Conservation (phyloP, 1,284 basidiomycete genomes). For the Bondarzewia mesenterica region DNA sequence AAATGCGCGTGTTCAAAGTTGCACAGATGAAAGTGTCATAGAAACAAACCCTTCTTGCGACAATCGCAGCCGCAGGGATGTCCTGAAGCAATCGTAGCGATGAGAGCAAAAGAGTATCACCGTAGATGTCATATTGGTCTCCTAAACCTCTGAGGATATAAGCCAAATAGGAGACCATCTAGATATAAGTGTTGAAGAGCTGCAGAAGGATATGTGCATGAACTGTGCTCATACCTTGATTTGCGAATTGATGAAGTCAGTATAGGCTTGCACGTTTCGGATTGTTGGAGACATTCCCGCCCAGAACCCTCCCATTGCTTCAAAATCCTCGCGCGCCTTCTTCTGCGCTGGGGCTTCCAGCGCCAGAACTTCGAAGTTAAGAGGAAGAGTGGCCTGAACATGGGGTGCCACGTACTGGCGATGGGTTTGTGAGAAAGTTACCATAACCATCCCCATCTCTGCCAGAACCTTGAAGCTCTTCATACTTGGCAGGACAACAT, state of each 20-base stretch:
- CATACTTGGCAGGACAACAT: constrained; percentile 57
- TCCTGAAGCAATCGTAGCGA: constrained; percentile 89
- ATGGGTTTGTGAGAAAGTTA: constrained; percentile 83
- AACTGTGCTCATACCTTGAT: constrained; percentile 62
- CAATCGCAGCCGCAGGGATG: constrained; percentile 84
- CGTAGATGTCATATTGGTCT: constrained; percentile 72
- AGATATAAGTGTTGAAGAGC: constrained; percentile 1
- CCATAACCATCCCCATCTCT: constrained; percentile 91
- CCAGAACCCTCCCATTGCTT: constrained; percentile 77
- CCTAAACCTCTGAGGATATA: constrained; percentile 76
- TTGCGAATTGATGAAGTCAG: constrained; percentile 88
- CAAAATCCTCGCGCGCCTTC: constrained; percentile 73
- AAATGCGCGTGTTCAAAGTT: constrained; percentile 5
- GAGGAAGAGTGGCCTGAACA: constrained; percentile 68
- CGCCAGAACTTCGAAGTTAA: constrained; percentile 69
- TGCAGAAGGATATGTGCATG: not conserved
- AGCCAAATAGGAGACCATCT: constrained; percentile 91
- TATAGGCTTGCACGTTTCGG: constrained; percentile 73
- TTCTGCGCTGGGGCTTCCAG: constrained; percentile 87
- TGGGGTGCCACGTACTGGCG: constrained; percentile 62
- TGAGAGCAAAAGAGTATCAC: constrained; percentile 76
- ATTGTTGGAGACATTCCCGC: constrained; percentile 79
- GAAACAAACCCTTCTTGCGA: constrained; percentile 60
- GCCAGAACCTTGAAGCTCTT: constrained; percentile 93
- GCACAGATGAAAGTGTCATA: not conserved